Conservation (phyloP, 345 rosid genomes). For the Populus euphratica region DNA sequence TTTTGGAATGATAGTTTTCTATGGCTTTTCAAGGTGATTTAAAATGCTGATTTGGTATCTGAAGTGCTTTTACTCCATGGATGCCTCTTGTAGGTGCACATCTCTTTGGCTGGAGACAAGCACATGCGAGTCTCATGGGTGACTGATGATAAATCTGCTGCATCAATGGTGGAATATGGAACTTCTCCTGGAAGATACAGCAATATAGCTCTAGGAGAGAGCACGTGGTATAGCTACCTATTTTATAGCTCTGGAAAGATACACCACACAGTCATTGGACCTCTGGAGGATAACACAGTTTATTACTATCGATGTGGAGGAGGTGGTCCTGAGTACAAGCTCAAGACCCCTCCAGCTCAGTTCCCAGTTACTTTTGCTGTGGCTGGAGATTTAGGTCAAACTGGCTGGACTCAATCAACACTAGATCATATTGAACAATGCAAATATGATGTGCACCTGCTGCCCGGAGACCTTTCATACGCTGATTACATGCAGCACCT, state of each 20-base stretch:
- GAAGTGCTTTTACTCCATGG: not conserved
- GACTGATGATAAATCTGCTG: constrained; percentile 56
- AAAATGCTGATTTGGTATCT: not conserved
- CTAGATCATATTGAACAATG: constrained; percentile 75
- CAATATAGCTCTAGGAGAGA: constrained; percentile 54
- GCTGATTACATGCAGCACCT: constrained; percentile 77
- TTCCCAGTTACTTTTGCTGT: constrained; percentile 83
- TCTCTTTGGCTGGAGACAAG: constrained; percentile 78
- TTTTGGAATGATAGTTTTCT: not conserved
- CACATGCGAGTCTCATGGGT: constrained; percentile 82
- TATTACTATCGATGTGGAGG: constrained; percentile 84
- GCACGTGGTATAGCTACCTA: constrained; percentile 69
- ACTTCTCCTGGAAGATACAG: constrained; percentile 62
- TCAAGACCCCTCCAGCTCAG: constrained; percentile 75
- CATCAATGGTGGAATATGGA: constrained; percentile 76
- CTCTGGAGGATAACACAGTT: constrained; percentile 53
- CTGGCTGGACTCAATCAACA: constrained; percentile 94
- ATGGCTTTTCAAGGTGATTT: not conserved
- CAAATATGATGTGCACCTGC: constrained; percentile 69
- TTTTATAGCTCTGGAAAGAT: constrained; percentile 85
- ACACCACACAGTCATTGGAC: constrained; percentile 84
- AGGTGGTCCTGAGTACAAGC: constrained; percentile 76
- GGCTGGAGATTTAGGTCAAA: constrained; percentile 94
- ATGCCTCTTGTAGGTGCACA: constrained; percentile 45
- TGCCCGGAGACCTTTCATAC: constrained; percentile 96